Base-by-base conservation (phyloP, 805 yeast genomes). In the Allodekkera sacchari region DNA sequence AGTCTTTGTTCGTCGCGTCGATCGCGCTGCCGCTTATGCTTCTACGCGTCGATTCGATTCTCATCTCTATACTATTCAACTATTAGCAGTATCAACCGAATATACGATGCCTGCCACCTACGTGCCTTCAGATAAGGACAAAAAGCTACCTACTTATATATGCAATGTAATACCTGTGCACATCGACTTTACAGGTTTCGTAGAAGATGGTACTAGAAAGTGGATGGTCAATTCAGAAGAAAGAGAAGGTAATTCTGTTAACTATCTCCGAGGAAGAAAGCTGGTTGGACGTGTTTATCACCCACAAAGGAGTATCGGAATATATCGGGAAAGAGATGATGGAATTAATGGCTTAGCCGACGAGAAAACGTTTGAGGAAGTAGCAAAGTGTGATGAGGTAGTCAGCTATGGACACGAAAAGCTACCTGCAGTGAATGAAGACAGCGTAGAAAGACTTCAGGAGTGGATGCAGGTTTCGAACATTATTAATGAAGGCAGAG, bases 91-190 rank as follows among this genome's bases (percentile, higher is more conserved):
- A n/a, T n/a, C n/a, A n/a, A n/a, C n/a, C n/a, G n/a, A n/a, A n/a
- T n/a, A n/a, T n/a, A n/a, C n/a, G n/a, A n/a, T n/a, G n/a, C n/a
- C n/a, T n/a, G n/a, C n/a, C n/a, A n/a, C n/a, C n/a, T n/a, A n/a
- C n/a, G 9, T 15, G 12, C 5, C 16, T 34, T 3, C 26, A 27
- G 9, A 16, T 27, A 5, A 22, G 18, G 4, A 16, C 16, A 4
- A 18, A 15, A 7, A 14, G 25, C n/a, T n/a, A n/a, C n/a, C n/a
- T n/a, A 21, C 11, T 11, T 27, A 25, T 9, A 17, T 7, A 10
- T 39, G 42, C 7, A 52, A 46, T 28, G 38, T 49, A 10, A 33
- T 53, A 0, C 58, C 58, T 3, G 52, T 53, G 12, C 39, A 45
- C 13, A 43, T 52, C 8, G 39, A 45, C 2, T 43, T 31, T 28